Conservation (phyloP, 140 eudicot species). For the Stevia rebaudiana region DNA sequence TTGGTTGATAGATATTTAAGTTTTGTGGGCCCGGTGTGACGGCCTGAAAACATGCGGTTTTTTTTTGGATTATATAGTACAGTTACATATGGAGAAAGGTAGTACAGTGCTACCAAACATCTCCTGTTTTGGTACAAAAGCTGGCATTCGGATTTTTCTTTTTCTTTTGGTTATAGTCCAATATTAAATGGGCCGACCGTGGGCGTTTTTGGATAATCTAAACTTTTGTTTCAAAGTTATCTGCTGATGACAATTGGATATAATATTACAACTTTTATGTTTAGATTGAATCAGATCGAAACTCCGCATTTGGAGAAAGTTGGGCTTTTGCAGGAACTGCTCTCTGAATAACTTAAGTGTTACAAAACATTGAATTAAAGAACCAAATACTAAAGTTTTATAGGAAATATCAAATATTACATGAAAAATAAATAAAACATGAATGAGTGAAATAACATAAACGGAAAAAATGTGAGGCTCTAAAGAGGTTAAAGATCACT, state of each 20-base stretch:
- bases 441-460: too few species aligned
- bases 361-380: too few species aligned
- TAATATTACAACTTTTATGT: not conserved
- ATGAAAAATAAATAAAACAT: too few species aligned
- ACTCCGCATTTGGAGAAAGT: not conserved
- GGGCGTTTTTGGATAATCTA: constrained; percentile 22
- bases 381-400: too few species aligned
- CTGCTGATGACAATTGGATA: constrained; percentile 9
- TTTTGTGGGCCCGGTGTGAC: constrained; percentile 10
- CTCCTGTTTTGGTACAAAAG: constrained; percentile 16
- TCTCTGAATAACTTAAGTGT: too few species aligned
- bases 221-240: constrained; percentile 3
- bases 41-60: not conserved
- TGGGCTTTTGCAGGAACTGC: too few species aligned
- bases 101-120: constrained; percentile 1
- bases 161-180: not conserved
- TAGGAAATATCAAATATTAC: too few species aligned
- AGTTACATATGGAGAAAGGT: constrained; percentile 15
- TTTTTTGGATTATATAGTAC: constrained; percentile 4
- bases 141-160: not conserved
- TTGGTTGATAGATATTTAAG: constrained; percentile 5
- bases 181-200: not conserved
- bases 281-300: too few species aligned
- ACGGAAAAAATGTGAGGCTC: too few species aligned
- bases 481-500: too few species aligned